phyloP scores from a whole-genome alignment of 805 yeast genomes.

The Jamesozyma spencerorum region DNA sequence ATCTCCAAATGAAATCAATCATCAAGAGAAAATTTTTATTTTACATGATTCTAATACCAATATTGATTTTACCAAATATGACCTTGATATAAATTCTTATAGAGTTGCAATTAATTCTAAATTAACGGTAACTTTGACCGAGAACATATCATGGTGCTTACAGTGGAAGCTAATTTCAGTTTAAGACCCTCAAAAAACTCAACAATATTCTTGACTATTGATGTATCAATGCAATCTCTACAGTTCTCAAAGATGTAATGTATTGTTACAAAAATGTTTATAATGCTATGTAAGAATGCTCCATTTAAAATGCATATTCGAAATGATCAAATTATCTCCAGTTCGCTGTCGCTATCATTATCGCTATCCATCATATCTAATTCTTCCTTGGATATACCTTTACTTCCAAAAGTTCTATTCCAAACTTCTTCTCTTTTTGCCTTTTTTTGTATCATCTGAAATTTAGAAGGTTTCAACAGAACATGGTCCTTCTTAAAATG shows the following conservation, averaged over 20 bases:
- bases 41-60: background rate
- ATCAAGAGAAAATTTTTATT: background rate
- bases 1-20: background rate
- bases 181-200: background rate
- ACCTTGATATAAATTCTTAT: background rate
- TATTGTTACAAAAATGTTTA: too few species aligned
- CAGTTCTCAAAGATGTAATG: too few species aligned
- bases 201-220: background rate
- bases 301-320: too few species aligned
- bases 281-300: too few species aligned
- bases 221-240: too few species aligned
- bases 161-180: constrained; percentile 8
- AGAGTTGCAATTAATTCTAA: constrained; percentile 7
- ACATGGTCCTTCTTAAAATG: constrained; percentile 29
- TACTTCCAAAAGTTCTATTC: constrained; percentile 21
- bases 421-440: constrained; percentile 25
- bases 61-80: background rate
- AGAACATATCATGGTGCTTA: constrained; percentile 7
- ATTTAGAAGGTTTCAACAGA: constrained; percentile 28
- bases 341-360: constrained; percentile 24
- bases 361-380: background rate
- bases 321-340: constrained; percentile 23
- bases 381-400: background rate
- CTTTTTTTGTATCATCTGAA: constrained; percentile 22
- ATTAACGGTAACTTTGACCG: constrained; percentile 2